A percentile compares a stretch with the other conserved stretches of the same genome.
Conservation (phyloP, 371 early-diverging fungal genomes). For the Actinomucor elegans region DNA sequence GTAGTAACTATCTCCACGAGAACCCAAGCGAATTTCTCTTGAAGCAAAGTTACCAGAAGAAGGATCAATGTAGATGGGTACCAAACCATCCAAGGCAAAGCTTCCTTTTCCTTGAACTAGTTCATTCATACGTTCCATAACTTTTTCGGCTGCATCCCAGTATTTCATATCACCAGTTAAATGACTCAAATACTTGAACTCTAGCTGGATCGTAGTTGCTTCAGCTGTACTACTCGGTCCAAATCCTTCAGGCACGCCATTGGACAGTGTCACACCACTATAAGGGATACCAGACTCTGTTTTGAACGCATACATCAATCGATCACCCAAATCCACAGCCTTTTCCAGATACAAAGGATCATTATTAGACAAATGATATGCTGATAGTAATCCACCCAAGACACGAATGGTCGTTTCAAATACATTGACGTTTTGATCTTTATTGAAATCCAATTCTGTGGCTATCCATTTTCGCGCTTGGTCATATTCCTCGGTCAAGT, state of each 20-base stretch:
- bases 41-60: slow-evolving; percentile 48
- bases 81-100: slow-evolving; percentile 65
- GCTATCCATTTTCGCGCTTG: slow-evolving; percentile 69
- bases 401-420: slow-evolving; percentile 95
- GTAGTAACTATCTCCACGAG: slow-evolving; percentile 91
- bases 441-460: slow-evolving; percentile 59
- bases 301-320: slow-evolving; percentile 76
- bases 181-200: slow-evolving; percentile 83
- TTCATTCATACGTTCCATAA: slow-evolving; percentile 60
- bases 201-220: slow-evolving; percentile 85
- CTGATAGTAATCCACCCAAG: slow-evolving; percentile 85
- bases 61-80: slow-evolving; percentile 71
- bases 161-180: slow-evolving; percentile 74
- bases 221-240: slow-evolving; percentile 76
- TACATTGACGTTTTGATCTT: slow-evolving; percentile 75
- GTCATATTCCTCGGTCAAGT: slow-evolving; percentile 69
- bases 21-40: slow-evolving; percentile 68
- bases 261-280: slow-evolving; percentile 65
- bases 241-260: slow-evolving; percentile 31
- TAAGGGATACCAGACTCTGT: slow-evolving; percentile 78
- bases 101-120: slow-evolving; percentile 25
- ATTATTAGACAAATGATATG: slow-evolving; percentile 73
- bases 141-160: slow-evolving; percentile 68
- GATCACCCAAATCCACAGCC: slow-evolving; percentile 79
- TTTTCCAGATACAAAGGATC: slow-evolving; percentile 67